Percentiles rank a stretch among this genome's conserved stretches.
Conservation (phyloP, 2,329 filamentous ascomycete genomes). For the Escovopsis weberi region DNA sequence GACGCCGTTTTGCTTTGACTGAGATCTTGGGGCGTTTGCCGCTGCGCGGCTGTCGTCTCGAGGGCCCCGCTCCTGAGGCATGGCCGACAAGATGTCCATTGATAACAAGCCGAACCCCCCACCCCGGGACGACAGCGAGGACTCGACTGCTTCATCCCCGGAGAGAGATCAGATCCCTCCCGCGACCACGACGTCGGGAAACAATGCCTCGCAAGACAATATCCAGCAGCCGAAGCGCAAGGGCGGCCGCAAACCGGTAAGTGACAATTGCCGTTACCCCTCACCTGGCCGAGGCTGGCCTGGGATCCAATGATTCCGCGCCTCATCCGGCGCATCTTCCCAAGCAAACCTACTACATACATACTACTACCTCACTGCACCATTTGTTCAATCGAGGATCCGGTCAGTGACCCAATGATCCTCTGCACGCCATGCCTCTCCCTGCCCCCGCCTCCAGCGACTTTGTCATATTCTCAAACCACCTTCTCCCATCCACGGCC, state of each 20-base stretch:
- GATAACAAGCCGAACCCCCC: slow-evolving; percentile 28
- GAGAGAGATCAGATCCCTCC: slow-evolving; percentile 35
- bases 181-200: slow-evolving; percentile 17
- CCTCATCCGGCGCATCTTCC: neutral
- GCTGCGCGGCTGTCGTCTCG: slow-evolving; percentile 21
- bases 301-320: neutral
- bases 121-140: slow-evolving; percentile 42
- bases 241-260: slow-evolving; percentile 91
- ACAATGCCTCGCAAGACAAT: slow-evolving; percentile 29
- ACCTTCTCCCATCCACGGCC: neutral
- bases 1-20: slow-evolving; percentile 17
- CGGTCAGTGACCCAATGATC: neutral
- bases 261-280: slow-evolving; percentile 23
- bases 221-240: slow-evolving; percentile 74
- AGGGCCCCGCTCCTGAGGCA: slow-evolving; percentile 28
- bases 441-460: neutral
- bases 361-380: neutral
- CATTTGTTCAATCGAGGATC: no score
- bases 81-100: slow-evolving; percentile 55
- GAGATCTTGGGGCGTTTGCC: slow-evolving; percentile 21
- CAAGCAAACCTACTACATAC: neutral
- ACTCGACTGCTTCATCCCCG: slow-evolving; percentile 45
- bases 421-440: neutral
- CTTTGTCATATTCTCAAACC: neutral
- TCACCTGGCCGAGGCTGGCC: neutral